Percentiles rank a stretch among this genome's conserved stretches.
Evolutionary conservation across 495 filamentous ascomycete genomes (phyloP).

Genomic region (Cercophora sp.): DNA sequence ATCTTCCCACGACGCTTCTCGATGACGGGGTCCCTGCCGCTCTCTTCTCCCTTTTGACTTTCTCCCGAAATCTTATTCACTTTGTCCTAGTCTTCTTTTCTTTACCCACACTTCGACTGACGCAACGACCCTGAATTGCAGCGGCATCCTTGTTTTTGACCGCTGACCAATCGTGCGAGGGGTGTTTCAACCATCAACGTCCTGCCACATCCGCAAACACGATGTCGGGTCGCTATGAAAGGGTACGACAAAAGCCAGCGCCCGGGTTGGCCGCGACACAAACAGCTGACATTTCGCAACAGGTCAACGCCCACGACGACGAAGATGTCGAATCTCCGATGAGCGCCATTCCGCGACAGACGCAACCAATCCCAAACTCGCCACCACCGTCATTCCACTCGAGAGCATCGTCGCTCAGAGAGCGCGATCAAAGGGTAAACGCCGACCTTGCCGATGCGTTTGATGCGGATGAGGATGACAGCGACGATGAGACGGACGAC

Average conservation of each 20-base stretch:
- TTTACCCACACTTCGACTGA: too few relatives aligned
- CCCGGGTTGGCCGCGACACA: too few relatives aligned
- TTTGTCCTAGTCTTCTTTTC: background rate
- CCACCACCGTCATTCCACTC: constrained; percentile 94
- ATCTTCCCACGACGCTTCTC: background rate
- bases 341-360: constrained; percentile 27
- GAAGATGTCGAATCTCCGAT: constrained; percentile 40
- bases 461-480: constrained; percentile 68
- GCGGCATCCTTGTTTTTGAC: background rate
- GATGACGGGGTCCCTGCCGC: background rate
- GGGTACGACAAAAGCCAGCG: constrained; percentile 52
- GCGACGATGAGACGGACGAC: constrained; percentile 74
- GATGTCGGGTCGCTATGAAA: constrained; percentile 82
- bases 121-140: too few relatives aligned
- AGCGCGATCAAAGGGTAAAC: constrained; percentile 48
- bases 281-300: background rate
- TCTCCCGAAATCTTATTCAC: background rate
- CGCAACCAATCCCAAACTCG: constrained; percentile 63
- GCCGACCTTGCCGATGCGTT: constrained; percentile 86
- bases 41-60: background rate
- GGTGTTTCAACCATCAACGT: constrained; percentile 3
- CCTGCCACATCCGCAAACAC: constrained; percentile 30
- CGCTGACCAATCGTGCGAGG: background rate
- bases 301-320: constrained; percentile 47
- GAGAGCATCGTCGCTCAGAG: constrained; percentile 66